These are phyloP conservation scores for Pythium aquatile DNA, from an alignment of 352 stramenopile genomes.

Conservation along the genomic window DNA sequence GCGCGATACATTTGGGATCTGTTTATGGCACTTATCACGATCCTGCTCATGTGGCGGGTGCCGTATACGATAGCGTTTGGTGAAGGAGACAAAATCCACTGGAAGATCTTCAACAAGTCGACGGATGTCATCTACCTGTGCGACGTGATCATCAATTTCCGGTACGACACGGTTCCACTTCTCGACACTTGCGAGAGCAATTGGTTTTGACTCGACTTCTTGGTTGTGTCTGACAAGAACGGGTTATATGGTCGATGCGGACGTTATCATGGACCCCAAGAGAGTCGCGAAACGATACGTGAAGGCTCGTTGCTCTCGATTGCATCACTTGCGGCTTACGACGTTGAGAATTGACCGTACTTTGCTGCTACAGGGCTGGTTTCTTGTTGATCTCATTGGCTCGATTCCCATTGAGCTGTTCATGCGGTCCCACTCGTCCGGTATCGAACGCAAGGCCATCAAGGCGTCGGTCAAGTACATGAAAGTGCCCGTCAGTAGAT, in stretches of 20 bases:
- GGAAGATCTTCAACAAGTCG: constrained; percentile 49
- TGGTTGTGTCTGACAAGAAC: constrained; percentile 27
- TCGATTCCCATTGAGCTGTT: constrained; percentile 58
- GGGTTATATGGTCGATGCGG: constrained; percentile 52
- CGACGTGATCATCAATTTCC: constrained; percentile 56
- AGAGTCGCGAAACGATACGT: constrained; percentile 47
- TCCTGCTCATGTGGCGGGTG: constrained; percentile 59
- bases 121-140: constrained; percentile 51
- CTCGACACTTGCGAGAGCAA: too few species aligned
- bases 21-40: constrained; percentile 47
- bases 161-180: constrained; percentile 23
- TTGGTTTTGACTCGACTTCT: not conserved
- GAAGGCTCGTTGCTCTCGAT: constrained; percentile 27
- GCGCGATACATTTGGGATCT: constrained; percentile 53
- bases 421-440: constrained; percentile 24
- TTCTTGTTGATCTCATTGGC: constrained; percentile 50
- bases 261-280: constrained; percentile 54
- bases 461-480: constrained; percentile 65
- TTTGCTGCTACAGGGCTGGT: constrained; percentile 38
- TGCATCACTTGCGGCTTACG: not conserved
- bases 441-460: constrained; percentile 58
- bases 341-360: not conserved
- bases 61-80: constrained; percentile 58
- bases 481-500: constrained; percentile 45
- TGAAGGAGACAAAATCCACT: constrained; percentile 39